A percentile compares a stretch with the other conserved stretches of the same genome.
phyloP scores from a whole-genome alignment of 2,329 filamentous ascomycete species.

The Helotiales sp. region DNA sequence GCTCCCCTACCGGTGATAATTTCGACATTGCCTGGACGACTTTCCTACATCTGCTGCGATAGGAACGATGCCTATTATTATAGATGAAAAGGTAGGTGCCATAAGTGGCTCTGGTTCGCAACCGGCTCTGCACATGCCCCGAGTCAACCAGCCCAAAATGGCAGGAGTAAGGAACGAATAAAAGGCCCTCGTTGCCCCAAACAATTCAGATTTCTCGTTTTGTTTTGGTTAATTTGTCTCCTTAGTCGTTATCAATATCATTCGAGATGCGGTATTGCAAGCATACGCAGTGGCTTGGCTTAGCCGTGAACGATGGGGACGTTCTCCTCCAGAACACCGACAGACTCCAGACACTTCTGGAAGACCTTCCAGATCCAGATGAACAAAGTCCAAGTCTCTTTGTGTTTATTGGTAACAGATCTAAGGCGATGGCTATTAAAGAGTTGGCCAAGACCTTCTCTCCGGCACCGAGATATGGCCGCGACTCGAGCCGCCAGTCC shows the following conservation, averaged over 20 bases:
- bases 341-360: constrained; percentile 27
- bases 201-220: neutral
- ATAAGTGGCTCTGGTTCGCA: constrained; percentile 18
- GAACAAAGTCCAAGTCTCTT: constrained; percentile 28
- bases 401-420: constrained; percentile 31
- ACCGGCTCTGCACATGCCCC: constrained; percentile 20
- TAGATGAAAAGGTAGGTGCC: constrained; percentile 14
- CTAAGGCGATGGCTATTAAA: constrained; percentile 29
- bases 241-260: too few relatives aligned
- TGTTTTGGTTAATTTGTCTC: too few relatives aligned
- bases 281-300: constrained; percentile 29
- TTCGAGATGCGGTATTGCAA: constrained; percentile 29
- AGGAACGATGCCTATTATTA: constrained; percentile 15
- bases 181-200: constrained; percentile 10
- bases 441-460: constrained; percentile 30
- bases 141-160: constrained; percentile 13
- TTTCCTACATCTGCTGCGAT: too few relatives aligned
- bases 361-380: constrained; percentile 26
- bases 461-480: constrained; percentile 20
- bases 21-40: constrained; percentile 13
- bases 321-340: constrained; percentile 26
- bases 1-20: constrained; percentile 2
- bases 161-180: constrained; percentile 12
- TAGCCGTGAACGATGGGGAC: constrained; percentile 22
- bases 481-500: constrained; percentile 15